Conservation (phyloP, 2,329 filamentous ascomycete genomes). For the Graphilbum fragrans region DNA sequence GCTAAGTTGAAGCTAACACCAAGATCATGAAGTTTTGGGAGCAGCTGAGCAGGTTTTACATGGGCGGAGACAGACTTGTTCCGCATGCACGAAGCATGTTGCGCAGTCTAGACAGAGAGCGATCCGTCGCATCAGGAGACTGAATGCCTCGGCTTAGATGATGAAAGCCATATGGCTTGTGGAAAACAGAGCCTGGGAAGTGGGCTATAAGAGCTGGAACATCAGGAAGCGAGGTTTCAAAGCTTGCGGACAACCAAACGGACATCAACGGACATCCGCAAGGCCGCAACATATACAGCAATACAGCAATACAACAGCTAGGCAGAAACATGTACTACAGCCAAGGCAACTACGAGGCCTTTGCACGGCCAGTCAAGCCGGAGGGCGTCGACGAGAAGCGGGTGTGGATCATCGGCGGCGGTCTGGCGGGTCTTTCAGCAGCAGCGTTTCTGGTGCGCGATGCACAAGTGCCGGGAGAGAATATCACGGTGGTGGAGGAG, state of each 20-base stretch:
- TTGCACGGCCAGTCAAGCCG: conserved; percentile 11
- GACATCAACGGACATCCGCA: neutral
- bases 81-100: too few species aligned
- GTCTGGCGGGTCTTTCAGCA: conserved; percentile 21
- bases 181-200: neutral
- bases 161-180: too few species aligned
- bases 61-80: too few species aligned
- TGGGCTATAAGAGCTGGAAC: neutral
- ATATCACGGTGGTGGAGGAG: conserved; percentile 22
- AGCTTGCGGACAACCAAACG: neutral
- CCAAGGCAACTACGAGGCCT: conserved; percentile 14
- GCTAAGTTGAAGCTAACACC: too few species aligned
- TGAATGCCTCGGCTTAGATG: too few species aligned
- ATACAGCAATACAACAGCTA: neutral
- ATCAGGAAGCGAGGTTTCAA: neutral
- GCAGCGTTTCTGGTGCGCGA: conserved; percentile 22
- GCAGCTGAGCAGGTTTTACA: too few species aligned
- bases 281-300: neutral
- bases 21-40: too few species aligned
- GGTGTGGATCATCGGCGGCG: conserved; percentile 22
- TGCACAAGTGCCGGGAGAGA: conserved; percentile 18
- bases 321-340: conserved; percentile 15
- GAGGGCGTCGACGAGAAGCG: conserved; percentile 12
- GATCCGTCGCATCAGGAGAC: too few species aligned
- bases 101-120: too few species aligned